Conservation (phyloP, 169 alveolate species). For the Cryptosporidium viatorum region DNA sequence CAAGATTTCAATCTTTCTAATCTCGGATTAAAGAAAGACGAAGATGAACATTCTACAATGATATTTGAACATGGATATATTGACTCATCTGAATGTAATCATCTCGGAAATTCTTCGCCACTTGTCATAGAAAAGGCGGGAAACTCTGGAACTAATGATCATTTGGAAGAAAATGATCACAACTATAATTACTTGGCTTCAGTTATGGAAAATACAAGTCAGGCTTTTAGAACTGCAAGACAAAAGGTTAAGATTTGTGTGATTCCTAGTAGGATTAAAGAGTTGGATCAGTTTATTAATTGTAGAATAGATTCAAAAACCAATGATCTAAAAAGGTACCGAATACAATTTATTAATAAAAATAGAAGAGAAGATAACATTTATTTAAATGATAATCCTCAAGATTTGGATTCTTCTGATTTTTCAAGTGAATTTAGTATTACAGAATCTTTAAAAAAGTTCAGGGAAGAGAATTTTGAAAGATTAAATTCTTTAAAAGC, state of each 20-base stretch:
- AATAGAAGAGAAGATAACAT: neutral
- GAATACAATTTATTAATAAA: neutral
- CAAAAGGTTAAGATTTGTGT: conserved; percentile 43
- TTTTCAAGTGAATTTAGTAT: neutral
- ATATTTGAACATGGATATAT: neutral
- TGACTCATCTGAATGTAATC: neutral
- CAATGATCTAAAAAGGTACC: conserved; percentile 2
- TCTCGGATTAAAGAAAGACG: neutral
- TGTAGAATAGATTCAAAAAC: neutral
- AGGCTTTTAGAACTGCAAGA: conserved; percentile 24
- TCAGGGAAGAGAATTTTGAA: neutral
- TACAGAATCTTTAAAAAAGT: neutral
- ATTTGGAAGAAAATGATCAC: neutral
- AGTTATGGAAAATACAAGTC: conserved; percentile 46
- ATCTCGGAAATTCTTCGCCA: neutral
- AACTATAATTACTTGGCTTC: conserved; percentile 64
- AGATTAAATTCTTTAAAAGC: conserved; percentile 1
- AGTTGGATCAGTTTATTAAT: neutral
- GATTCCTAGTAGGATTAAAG: neutral
- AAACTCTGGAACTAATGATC: neutral
- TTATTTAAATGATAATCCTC: neutral
- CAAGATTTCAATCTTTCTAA: neutral
- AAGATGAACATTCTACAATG: neutral
- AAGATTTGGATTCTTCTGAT: neutral
- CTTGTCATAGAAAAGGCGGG: neutral